Conservation (phyloP, 1,284 basidiomycete species). For the Flammula alnicola region DNA sequence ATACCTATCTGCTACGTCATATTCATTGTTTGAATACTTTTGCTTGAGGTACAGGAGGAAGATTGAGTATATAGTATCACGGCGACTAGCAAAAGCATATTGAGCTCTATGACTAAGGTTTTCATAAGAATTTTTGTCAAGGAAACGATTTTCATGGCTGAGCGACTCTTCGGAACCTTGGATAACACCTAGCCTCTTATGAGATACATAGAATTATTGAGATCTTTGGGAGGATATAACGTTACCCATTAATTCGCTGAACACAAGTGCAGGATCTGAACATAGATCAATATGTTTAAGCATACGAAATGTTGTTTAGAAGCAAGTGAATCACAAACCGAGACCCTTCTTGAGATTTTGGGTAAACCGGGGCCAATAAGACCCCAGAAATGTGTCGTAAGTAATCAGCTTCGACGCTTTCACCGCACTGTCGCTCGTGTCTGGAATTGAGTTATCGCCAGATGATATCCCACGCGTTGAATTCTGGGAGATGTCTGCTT, state of each 20-base stretch:
- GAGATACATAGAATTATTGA: not conserved
- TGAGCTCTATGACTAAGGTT: constrained; percentile 57
- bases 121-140: constrained; percentile 52
- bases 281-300: not conserved
- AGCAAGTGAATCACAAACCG: constrained; percentile 44
- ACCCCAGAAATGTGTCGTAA: constrained; percentile 52
- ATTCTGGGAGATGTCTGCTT: constrained; percentile 36
- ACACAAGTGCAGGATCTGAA: constrained; percentile 66
- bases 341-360: constrained; percentile 59
- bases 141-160: constrained; percentile 37
- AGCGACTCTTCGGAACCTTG: constrained; percentile 66
- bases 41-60: constrained; percentile 58
- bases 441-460: too few relatives aligned
- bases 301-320: not conserved
- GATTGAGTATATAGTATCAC: constrained; percentile 57
- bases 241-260: constrained; percentile 70
- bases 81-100: constrained; percentile 56
- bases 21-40: constrained; percentile 50
- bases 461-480: too few relatives aligned
- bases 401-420: constrained; percentile 29
- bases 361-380: constrained; percentile 71
- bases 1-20: constrained; percentile 69
- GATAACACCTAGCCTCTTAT: constrained; percentile 57
- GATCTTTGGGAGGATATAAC: constrained; percentile 10
- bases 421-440: too few relatives aligned